Conservation (phyloP, 73 alveolate species). For the Paramecium biaurelia region DNA sequence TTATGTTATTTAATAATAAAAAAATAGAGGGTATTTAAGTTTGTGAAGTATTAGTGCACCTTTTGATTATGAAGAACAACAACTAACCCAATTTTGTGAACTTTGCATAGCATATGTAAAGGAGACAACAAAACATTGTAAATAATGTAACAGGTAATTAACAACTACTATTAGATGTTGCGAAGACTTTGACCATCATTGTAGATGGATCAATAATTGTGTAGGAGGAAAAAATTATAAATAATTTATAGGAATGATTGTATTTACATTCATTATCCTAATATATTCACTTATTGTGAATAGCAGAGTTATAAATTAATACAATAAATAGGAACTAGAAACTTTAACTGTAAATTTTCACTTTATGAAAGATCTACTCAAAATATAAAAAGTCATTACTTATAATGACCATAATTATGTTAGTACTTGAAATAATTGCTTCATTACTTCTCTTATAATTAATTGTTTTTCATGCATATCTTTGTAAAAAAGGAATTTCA, state of each 20-base stretch:
- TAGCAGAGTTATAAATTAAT: background rate
- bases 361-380: background rate
- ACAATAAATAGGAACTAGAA: background rate
- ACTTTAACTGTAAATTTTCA: background rate
- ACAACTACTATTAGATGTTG: constrained; percentile 32
- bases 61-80: constrained; percentile 40
- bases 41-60: background rate
- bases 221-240: constrained; percentile 54
- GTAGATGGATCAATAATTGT: constrained; percentile 64
- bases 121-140: constrained; percentile 78
- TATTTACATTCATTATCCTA: background rate
- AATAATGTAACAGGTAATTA: constrained; percentile 71
- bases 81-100: background rate
- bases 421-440: background rate
- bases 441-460: background rate
- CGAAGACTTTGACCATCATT: constrained; percentile 63
- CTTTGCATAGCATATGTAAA: constrained; percentile 63
- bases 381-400: background rate
- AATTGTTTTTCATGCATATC: background rate
- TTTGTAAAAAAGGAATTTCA: background rate
- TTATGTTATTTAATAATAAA: background rate
- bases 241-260: constrained; percentile 14
- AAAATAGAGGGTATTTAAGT: background rate
- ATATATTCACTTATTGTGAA: background rate
- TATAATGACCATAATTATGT: background rate